Base-by-base conservation (phyloP, 805 yeast genomes). In the Ogataea henricii region DNA sequence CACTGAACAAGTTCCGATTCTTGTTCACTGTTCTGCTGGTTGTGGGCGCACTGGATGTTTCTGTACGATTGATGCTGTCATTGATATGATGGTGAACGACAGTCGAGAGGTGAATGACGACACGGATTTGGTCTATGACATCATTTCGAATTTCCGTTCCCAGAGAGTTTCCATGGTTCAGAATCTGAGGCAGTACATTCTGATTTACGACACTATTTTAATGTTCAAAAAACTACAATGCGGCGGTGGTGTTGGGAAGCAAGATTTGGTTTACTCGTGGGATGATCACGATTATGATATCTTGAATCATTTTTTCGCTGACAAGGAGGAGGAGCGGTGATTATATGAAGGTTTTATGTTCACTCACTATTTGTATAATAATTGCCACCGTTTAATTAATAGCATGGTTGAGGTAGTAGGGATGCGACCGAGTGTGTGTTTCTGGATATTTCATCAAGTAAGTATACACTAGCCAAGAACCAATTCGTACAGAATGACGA, bases 21-120 rank as follows among this genome's bases (percentile, higher is more conserved):
- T 89, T 39, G 87, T 87, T 21, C 98, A 92, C 67, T 92, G 99
- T 62, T 89, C 96, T 6, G 98, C 98, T 1, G 99, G 99, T 0
- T 90, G 96, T 62, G 99, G 99, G 16, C 73, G 99, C 48, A 89
- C 98, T 0, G 99, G 99, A 2, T 87, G 96, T 1, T 85, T 84
- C 61, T 81, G 90, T 52, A 80, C 89, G 1, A 68, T 86, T 18
- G 95, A 88, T 59, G 74, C 84, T 0, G 71, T 76, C 18, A 66
- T 81, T 29, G 77, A 83, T 41, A 50, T 72, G 43, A 53, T 68
- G 27, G n/a, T 42, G 22, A 40, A 47, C 14, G 40, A 51, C 2
- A 30, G 48, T 2, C 33, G 44, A 22, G 53, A 49, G 16, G 44
- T 29, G 29, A 47, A 45, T 23, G 41, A 51, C 40, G 40, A 59